Conservation (phyloP, 345 rosid species). For the Syzygium grande region DNA sequence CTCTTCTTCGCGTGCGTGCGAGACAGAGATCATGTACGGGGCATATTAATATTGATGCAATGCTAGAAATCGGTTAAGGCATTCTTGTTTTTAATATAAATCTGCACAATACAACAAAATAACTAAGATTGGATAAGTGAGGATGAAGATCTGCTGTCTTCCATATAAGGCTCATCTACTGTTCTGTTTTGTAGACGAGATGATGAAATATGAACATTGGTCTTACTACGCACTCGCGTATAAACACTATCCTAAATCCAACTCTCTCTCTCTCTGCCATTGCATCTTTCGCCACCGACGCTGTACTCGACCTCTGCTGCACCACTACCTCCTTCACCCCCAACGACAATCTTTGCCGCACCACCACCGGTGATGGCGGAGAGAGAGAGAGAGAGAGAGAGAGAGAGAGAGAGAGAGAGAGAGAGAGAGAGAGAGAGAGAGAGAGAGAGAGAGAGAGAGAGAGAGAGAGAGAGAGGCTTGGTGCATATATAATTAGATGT, state of each 20-base stretch:
- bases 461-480: too few relatives aligned
- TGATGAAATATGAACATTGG: neutral
- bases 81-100: neutral
- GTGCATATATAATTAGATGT: neutral
- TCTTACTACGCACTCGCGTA: neutral
- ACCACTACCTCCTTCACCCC: neutral
- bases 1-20: neutral
- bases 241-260: neutral
- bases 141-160: neutral
- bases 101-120: neutral
- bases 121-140: neutral
- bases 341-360: too few relatives aligned
- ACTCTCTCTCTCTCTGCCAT: neutral
- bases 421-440: too few relatives aligned
- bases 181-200: neutral
- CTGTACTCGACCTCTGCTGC: neutral
- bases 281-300: neutral
- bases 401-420: too few relatives aligned
- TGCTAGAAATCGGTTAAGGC: neutral
- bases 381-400: too few relatives aligned
- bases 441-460: too few relatives aligned
- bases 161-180: neutral
- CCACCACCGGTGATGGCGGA: too few relatives aligned
- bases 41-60: too few relatives aligned
- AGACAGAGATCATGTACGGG: neutral